A percentile compares a stretch with the other conserved stretches of the same genome.
phyloP scores from a whole-genome alignment of 1,139 yeast genomes.

The Suhomyces terraborum region DNA sequence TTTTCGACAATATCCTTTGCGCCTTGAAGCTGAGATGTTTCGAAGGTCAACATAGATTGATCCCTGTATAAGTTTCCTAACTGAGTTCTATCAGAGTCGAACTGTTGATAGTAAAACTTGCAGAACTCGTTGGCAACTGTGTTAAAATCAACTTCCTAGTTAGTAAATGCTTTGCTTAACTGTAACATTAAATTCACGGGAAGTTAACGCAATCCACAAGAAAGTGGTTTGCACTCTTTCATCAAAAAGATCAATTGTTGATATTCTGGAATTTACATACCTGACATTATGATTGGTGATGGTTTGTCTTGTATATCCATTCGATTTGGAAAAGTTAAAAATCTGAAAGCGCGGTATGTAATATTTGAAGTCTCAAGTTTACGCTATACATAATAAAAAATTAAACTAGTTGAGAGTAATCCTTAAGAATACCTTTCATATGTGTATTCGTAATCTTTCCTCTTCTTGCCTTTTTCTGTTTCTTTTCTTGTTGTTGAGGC shows the following conservation, averaged over 20 bases:
- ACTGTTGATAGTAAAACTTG: slow-evolving; percentile 91
- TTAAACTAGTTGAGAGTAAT: slow-evolving; percentile 56
- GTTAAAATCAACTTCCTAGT: slow-evolving; percentile 61
- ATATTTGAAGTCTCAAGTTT: slow-evolving; percentile 8
- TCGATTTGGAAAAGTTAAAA: background rate
- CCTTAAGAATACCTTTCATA: slow-evolving; percentile 92
- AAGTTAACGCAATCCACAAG: background rate
- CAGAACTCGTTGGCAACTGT: slow-evolving; percentile 82
- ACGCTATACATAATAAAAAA: background rate
- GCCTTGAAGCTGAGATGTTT: slow-evolving; percentile 92
- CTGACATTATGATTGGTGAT: slow-evolving; percentile 14
- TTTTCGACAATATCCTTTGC: slow-evolving; percentile 90
- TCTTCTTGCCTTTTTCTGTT: slow-evolving; percentile 88
- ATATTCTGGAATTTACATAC: slow-evolving; percentile 12
- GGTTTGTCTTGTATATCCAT: background rate
- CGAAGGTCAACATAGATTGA: slow-evolving; percentile 96
- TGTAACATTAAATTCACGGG: background rate
- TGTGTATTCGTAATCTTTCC: slow-evolving; percentile 95
- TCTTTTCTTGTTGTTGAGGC: slow-evolving; percentile 62
- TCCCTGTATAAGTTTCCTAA: slow-evolving; percentile 95
- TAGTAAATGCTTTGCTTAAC: slow-evolving; percentile 10
- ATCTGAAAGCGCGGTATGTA: slow-evolving; percentile 4
- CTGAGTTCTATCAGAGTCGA: slow-evolving; percentile 89
- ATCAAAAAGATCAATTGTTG: background rate
- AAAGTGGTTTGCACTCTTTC: background rate